Percentiles rank a stretch among this genome's conserved stretches.
Evolutionary conservation across 306 rosid species (phyloP).

Genomic region (Cucurbita maxima): DNA sequence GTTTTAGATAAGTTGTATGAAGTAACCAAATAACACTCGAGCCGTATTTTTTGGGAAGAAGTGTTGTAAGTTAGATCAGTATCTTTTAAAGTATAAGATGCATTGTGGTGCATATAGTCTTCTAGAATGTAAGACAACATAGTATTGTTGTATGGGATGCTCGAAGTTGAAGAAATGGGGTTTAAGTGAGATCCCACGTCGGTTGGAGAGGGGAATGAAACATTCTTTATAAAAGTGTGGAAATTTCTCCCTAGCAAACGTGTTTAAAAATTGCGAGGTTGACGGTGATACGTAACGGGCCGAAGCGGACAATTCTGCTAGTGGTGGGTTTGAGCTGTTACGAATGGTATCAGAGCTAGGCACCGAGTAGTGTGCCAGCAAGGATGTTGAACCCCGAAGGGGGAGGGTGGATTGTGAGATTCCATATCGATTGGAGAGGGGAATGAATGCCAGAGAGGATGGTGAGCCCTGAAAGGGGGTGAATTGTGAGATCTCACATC

Average conservation of each 20-base stretch:
- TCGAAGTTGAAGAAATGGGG: neutral
- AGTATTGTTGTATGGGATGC: neutral
- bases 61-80: neutral
- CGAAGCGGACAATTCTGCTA: too few relatives aligned
- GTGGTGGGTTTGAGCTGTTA: neutral
- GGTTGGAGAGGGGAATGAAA: too few relatives aligned
- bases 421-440: too few relatives aligned
- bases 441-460: too few relatives aligned
- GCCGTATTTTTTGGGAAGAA: neutral
- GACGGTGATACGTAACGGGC: too few relatives aligned
- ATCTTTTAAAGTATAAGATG: neutral
- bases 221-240: too few relatives aligned
- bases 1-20: neutral
- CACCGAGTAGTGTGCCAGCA: neutral
- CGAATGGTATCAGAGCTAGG: neutral
- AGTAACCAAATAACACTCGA: neutral
- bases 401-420: too few relatives aligned
- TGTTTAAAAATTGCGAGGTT: too few relatives aligned
- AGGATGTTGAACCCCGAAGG: too few relatives aligned
- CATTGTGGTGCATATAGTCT: neutral
- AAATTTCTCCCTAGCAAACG: too few relatives aligned
- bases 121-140: neutral
- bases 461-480: too few relatives aligned
- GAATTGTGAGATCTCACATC: too few relatives aligned
- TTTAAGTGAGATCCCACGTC: neutral